phyloP scores from a whole-genome alignment of 2,329 filamentous ascomycete genomes.

The Ceratocystis ficicola region DNA sequence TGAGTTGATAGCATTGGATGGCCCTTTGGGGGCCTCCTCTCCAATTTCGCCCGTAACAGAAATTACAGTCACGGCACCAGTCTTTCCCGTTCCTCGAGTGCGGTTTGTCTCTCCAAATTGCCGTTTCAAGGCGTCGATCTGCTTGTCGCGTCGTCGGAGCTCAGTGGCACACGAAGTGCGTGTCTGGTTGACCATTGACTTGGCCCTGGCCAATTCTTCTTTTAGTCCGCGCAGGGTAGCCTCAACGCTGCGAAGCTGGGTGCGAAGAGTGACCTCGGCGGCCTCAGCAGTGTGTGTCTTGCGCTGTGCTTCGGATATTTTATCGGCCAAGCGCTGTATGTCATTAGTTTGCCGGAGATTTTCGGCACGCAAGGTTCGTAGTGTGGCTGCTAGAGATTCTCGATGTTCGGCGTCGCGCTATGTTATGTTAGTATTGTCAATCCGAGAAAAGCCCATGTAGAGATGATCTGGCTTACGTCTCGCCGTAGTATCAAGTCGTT shows the following conservation, averaged over 20 bases:
- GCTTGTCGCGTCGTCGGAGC: constrained; percentile 75
- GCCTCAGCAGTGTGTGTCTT: constrained; percentile 50
- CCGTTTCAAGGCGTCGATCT: constrained; percentile 79
- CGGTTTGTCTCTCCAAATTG: constrained; percentile 63
- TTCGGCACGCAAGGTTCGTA: constrained; percentile 64
- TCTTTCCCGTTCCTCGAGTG: constrained; percentile 45
- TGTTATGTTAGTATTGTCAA: constrained; percentile 6
- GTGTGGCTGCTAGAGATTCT: constrained; percentile 66
- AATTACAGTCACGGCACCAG: constrained; percentile 44
- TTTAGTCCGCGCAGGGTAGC: constrained; percentile 62
- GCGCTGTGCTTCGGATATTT: constrained; percentile 42
- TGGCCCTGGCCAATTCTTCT: constrained; percentile 70
- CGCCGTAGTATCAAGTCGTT: constrained; percentile 85
- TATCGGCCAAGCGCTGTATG: constrained; percentile 46
- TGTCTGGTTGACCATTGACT: constrained; percentile 68
- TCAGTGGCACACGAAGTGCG: constrained; percentile 81
- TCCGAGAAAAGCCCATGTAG: background rate
- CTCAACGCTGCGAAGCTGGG: constrained; percentile 63
- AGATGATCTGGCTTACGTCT: constrained; percentile 50
- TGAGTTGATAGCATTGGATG: background rate
- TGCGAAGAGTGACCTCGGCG: constrained; percentile 56
- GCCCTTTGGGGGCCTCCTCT: constrained; percentile 34
- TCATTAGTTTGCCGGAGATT: constrained; percentile 61
- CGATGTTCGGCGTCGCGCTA: constrained; percentile 83
- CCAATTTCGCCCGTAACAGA: constrained; percentile 43